Evolutionary conservation across 306 rosid genomes (phyloP).

Genomic region (Castanospermum australe): DNA sequence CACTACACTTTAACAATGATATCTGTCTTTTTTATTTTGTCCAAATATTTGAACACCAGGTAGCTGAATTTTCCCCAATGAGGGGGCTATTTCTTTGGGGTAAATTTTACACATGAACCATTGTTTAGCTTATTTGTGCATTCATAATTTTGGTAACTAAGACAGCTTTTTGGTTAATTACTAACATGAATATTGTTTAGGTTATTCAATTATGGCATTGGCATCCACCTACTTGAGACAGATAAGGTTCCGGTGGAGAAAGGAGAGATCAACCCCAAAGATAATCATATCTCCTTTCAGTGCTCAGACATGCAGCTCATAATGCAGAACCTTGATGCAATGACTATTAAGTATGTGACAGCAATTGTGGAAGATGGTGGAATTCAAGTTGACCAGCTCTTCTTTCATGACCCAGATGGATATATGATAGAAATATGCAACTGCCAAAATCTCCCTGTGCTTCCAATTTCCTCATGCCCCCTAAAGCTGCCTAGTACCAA

Average conservation of each 20-base stretch:
- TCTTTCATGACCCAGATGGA: conserved; percentile 81
- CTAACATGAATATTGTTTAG: conserved; percentile 20
- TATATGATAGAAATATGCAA: conserved; percentile 80
- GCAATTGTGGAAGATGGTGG: conserved; percentile 73
- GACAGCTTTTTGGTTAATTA: neutral
- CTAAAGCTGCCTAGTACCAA: conserved; percentile 21
- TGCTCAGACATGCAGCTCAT: conserved; percentile 49
- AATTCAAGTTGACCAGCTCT: conserved; percentile 62
- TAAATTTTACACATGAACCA: too few species aligned
- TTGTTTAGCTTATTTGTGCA: too few species aligned
- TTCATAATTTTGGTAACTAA: neutral
- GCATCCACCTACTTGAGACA: conserved; percentile 66
- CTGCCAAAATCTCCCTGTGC: conserved; percentile 67
- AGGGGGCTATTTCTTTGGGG: too few species aligned
- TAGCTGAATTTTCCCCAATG: too few species aligned
- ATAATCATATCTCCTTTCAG: conserved; percentile 70
- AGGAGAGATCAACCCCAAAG: conserved; percentile 61
- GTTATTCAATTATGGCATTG: conserved; percentile 67
- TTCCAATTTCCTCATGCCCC: conserved; percentile 59
- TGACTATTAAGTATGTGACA: conserved; percentile 53
- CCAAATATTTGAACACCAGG: too few species aligned
- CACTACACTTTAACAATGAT: too few species aligned
- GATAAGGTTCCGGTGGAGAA: conserved; percentile 31
- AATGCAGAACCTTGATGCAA: conserved; percentile 46
- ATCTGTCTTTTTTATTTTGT: too few species aligned